Conservation (phyloP, 164 flowering plant genomes). For the Macadamia integrifolia region DNA sequence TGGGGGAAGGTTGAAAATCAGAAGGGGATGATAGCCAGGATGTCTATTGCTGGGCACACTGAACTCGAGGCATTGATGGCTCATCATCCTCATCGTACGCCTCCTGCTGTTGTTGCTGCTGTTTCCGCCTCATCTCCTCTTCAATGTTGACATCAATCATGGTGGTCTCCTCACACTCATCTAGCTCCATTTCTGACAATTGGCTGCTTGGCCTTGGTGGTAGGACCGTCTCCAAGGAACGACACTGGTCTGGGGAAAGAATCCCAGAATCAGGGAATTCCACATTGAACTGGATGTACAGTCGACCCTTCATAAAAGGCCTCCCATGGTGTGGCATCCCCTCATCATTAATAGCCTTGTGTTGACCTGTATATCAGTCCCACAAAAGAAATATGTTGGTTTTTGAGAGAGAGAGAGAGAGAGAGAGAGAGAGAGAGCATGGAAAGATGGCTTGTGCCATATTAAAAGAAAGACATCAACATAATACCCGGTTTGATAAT, state of each 20-base stretch:
- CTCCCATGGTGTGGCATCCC: conserved; percentile 62
- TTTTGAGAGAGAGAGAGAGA: neutral
- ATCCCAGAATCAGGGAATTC: conserved; percentile 56
- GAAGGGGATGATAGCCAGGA: neutral
- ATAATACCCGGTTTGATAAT: conserved; percentile 45
- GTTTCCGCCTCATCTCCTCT: conserved; percentile 51
- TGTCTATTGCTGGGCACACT: conserved; percentile 62
- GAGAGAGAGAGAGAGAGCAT: neutral
- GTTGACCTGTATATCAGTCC: conserved; percentile 30
- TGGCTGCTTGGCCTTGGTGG: conserved; percentile 28
- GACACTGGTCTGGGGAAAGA: conserved; percentile 42
- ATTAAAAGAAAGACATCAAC: too few species aligned
- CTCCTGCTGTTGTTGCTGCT: conserved; percentile 40
- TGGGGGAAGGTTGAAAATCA: too few species aligned
- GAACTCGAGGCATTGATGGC: conserved; percentile 36
- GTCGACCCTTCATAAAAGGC: conserved; percentile 62
- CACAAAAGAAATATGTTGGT: neutral
- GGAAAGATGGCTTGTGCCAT: neutral
- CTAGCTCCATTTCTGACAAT: conserved; percentile 45
- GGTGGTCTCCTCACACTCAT: conserved; percentile 62
- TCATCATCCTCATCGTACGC: conserved; percentile 56
- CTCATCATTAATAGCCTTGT: conserved; percentile 64
- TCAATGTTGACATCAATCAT: conserved; percentile 58
- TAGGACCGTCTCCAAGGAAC: conserved; percentile 30
- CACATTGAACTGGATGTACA: conserved; percentile 51